Evolutionary conservation across 495 filamentous ascomycete genomes (phyloP).

Genomic region (Pseudomonodictys pantanalensis): DNA sequence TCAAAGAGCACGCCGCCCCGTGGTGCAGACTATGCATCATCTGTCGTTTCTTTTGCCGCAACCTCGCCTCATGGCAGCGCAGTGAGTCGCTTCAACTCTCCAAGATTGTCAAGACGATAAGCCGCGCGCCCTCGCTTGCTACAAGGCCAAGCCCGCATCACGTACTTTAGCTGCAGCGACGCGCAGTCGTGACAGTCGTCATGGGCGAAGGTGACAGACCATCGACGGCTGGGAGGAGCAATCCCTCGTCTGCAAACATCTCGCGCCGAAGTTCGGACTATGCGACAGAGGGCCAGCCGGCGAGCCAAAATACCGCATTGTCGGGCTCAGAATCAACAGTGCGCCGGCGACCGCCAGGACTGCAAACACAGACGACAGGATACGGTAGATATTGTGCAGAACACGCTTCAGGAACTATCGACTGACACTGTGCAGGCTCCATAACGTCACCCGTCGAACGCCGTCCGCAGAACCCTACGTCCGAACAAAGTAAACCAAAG

Average conservation of each 20-base stretch:
- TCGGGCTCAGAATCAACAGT: constrained; percentile 16
- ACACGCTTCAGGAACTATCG: not conserved
- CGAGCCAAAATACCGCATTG: constrained; percentile 4
- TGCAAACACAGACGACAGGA: constrained; percentile 17
- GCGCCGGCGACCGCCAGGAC: constrained; percentile 20
- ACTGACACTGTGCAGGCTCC: constrained; percentile 19
- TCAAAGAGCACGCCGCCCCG: not conserved
- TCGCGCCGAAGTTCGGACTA: constrained; percentile 15
- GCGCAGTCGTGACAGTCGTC: constrained; percentile 2
- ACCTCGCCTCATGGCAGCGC: constrained; percentile 3
- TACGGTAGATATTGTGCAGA: constrained; percentile 14
- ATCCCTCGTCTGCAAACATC: constrained; percentile 1
- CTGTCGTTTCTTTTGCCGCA: constrained; percentile 3
- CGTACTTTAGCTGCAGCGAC: not conserved
- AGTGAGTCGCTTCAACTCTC: constrained; percentile 6
- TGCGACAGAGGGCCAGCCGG: not conserved
- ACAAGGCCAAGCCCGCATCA: constrained; percentile 26
- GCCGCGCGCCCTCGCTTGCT: not conserved
- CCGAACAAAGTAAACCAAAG: constrained; percentile 49
- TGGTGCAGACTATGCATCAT: constrained; percentile 2
- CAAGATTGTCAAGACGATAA: too few relatives aligned
- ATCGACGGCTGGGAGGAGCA: constrained; percentile 7
- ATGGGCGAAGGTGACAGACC: constrained; percentile 29
- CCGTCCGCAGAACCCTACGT: constrained; percentile 19
- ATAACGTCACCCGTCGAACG: constrained; percentile 25